Evolutionary conservation across 352 stramenopile species (phyloP), one percentile per base, ranked within the genome.

Genomic region (Phytophthora chlamydospora): DNA sequence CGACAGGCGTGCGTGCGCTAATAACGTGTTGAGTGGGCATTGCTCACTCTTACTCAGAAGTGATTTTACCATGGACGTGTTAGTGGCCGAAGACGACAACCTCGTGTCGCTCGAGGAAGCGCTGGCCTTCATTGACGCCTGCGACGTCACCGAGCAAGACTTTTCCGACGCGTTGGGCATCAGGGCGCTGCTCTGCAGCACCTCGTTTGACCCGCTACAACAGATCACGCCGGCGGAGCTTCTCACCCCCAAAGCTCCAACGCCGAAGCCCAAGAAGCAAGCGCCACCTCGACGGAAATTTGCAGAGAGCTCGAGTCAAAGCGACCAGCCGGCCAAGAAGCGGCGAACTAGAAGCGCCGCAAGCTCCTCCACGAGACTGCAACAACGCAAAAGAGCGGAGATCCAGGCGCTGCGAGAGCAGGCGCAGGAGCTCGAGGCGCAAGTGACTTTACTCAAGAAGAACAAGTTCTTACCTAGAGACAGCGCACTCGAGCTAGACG

Each of bases 311-410:
- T 58, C 44, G 6, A 58, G 24, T 48, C 32, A 60, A 39, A 31
- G 61, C 31, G 34, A 65, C 9, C 45, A 73, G 0, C 14, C 36
- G 11, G 52, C 17, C 8, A 66, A 62, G 41, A 71, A 62, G 24
- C 31, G 38, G 17, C 46, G 62, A 27, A 36, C 36, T 12, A 46
- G 62, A 57, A 75, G 46, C n/a, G 56, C 40, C 10, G 45, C 48
- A 1, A 68, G 56, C 6, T 71, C 62, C 1, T 72, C 62, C 0
- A 75, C 66, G 6, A 46, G 45, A 47, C 56, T 68, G 0, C 62
- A 72, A 47, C 66, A 69, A 16, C 55, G 55, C 3, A 75, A 75
- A 31, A 38, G 42, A 35, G 66, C 56, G 14, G 66, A 75, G 52
- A 57, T 75, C 32, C 55, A 60, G 32, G 51, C 51, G 8, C 62